Evolutionary conservation across 202 grass and related monocot species (phyloP).

Genomic region (Panicum hallii): DNA sequence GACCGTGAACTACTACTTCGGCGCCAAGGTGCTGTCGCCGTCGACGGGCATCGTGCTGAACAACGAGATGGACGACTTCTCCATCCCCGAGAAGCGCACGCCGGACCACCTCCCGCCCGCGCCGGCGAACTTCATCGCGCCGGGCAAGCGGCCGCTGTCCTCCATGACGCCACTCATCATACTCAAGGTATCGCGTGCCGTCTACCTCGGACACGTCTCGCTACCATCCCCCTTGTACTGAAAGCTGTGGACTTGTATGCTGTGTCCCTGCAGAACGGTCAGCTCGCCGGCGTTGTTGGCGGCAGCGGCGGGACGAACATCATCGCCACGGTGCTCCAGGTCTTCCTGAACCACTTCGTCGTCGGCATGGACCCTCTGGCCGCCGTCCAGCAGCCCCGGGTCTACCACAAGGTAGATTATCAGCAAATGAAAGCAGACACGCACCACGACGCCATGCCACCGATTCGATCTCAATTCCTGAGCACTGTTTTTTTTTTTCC

Average conservation of each 20-base stretch:
- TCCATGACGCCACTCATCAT: slow-evolving; percentile 87
- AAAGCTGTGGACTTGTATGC: too few species aligned
- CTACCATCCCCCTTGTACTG: too few species aligned
- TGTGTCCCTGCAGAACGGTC: slow-evolving; percentile 51
- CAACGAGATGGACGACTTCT: slow-evolving; percentile 99
- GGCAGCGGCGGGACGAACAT: slow-evolving; percentile 81
- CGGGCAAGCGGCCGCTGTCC: slow-evolving; percentile 69
- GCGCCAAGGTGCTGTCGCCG: slow-evolving; percentile 69
- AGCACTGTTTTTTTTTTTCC: background rate
- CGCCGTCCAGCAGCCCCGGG: slow-evolving; percentile 77
- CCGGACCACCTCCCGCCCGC: slow-evolving; percentile 75
- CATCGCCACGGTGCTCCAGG: slow-evolving; percentile 64
- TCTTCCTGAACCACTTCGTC: slow-evolving; percentile 91
- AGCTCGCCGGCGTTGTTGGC: slow-evolving; percentile 78
- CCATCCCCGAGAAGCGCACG: slow-evolving; percentile 45
- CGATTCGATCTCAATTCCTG: background rate
- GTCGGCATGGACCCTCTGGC: slow-evolving; percentile 73
- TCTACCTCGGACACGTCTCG: too few species aligned
- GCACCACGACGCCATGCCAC: too few species aligned
- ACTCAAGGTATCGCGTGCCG: slow-evolving; percentile 47
- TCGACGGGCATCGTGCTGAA: slow-evolving; percentile 91
- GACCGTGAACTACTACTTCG: slow-evolving; percentile 78
- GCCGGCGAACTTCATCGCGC: slow-evolving; percentile 88
- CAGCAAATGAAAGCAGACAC: too few species aligned
- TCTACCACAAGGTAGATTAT: slow-evolving; percentile 62